Base-by-base conservation (phyloP, 2,329 filamentous ascomycete species). In the Cladosporium velox region DNA sequence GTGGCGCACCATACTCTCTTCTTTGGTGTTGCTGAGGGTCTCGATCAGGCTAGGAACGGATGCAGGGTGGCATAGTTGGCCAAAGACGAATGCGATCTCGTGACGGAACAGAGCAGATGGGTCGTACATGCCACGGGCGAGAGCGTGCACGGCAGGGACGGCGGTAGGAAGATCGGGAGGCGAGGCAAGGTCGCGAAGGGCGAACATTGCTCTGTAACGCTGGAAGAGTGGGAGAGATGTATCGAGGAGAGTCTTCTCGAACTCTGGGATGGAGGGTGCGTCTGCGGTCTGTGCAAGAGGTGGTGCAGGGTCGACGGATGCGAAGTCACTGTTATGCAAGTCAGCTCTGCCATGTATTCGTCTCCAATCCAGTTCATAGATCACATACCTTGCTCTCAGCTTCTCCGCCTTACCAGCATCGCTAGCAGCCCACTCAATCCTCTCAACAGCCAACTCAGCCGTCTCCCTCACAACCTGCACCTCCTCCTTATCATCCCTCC, bases 81-180 rank as follows among this genome's bases (percentile, higher is more conserved):
- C 95, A 72, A 99, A 99, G 15, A 99, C 95, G 77, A 99, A 99
- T 15, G 95, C 95, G 70, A 99, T 93, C 78, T 99, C 95, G 81
- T 99, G 95, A 71, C 95, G 90, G 85, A 99, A 98, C 8, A 99
- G 87, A 5, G 93, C 93, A 59, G 93, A 97, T 21, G 88, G 84
- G 77, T 99, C 95, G 35, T 84, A 84, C 72, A 99, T 89, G 18
- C 95, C 95, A 75, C 89, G 90, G 55, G 95, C 92, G 57, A 99
- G 86, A 12, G 93, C 91, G 54, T 90, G 86, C 63, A 99, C 87
- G 21, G 95, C 94, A n/a, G 91, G 90, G 18, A 92, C 87, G 7
- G 94, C 93, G 1, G 93, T 97, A 1, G 93, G 91, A 52, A 96
- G 88, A 75, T 96, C 91, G 11, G 94, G 93, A 18, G 95, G 95